phyloP scores from a whole-genome alignment of 1,284 basidiomycete species.

The Phaffia rhodozyma region DNA sequence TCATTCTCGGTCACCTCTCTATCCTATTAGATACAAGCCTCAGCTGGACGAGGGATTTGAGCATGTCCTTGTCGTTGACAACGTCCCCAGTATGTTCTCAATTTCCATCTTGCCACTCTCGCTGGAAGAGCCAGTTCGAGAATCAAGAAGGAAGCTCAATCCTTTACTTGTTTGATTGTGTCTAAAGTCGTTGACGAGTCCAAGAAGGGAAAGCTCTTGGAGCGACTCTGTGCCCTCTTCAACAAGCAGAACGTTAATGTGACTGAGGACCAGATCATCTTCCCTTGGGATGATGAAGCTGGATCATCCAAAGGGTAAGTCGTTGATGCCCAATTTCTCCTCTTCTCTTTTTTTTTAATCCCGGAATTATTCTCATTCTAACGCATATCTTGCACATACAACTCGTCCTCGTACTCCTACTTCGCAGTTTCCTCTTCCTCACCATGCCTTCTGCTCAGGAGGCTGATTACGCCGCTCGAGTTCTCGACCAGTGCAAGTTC shows the following conservation, averaged over 20 bases:
- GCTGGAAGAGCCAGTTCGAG: neutral
- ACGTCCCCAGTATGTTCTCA: conserved; percentile 45
- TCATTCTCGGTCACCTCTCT: conserved; percentile 5
- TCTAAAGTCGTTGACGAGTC: conserved; percentile 56
- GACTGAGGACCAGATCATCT: conserved; percentile 60
- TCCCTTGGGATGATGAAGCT: conserved; percentile 69
- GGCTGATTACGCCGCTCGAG: conserved; percentile 64
- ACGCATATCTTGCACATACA: too few species aligned
- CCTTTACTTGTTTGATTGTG: neutral
- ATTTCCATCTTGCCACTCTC: neutral
- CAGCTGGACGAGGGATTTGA: conserved; percentile 71
- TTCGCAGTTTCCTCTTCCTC: conserved; percentile 68
- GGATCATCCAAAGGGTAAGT: conserved; percentile 77
- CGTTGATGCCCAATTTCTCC: neutral
- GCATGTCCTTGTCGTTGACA: conserved; percentile 75
- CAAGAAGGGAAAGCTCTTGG: conserved; percentile 62
- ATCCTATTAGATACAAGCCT: conserved; percentile 56
- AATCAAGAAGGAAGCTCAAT: neutral
- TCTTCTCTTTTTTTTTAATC: conserved; percentile 2
- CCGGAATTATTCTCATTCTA: neutral
- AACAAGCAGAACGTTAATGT: conserved; percentile 62
- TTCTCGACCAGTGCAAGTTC: conserved; percentile 78
- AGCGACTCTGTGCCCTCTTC: conserved; percentile 72
- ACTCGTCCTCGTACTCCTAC: neutral
- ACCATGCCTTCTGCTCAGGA: conserved; percentile 73